phyloP scores from a whole-genome alignment of 2,329 filamentous ascomycete genomes.

The Microdochium nivale region DNA sequence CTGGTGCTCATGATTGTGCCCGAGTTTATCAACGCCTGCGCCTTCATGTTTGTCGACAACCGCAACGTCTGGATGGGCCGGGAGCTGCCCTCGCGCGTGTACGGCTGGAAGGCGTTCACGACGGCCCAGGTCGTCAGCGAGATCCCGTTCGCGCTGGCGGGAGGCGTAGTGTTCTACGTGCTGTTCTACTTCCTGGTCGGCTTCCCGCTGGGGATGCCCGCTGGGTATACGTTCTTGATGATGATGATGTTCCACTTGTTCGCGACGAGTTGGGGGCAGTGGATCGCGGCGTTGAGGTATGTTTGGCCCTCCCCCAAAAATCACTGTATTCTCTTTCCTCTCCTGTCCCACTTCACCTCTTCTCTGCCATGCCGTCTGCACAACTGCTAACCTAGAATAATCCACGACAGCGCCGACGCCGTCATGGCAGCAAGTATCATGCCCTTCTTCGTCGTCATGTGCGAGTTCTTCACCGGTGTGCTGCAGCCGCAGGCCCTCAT shows the following conservation, averaged over 20 bases:
- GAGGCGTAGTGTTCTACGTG: slow-evolving; percentile 59
- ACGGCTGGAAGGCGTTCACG: slow-evolving; percentile 69
- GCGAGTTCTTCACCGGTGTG: slow-evolving; percentile 69
- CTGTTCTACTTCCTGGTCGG: slow-evolving; percentile 73
- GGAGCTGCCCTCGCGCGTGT: slow-evolving; percentile 66
- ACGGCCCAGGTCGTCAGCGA: slow-evolving; percentile 67
- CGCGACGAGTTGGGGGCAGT: slow-evolving; percentile 69
- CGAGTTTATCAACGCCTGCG: slow-evolving; percentile 62
- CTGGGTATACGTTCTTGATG: slow-evolving; percentile 73
- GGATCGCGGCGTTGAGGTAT: slow-evolving; percentile 63
- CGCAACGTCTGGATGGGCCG: slow-evolving; percentile 65
- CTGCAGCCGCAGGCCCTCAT: slow-evolving; percentile 58
- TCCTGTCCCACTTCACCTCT: slow-evolving; percentile 63
- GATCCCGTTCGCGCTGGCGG: slow-evolving; percentile 60
- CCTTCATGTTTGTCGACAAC: slow-evolving; percentile 72
- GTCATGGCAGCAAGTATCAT: slow-evolving; percentile 33
- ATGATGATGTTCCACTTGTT: slow-evolving; percentile 70
- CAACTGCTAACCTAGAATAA: not conserved
- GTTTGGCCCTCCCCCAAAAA: slow-evolving; percentile 33
- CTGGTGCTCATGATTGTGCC: slow-evolving; percentile 58
- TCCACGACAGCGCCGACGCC: not conserved
- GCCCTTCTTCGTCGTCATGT: slow-evolving; percentile 76
- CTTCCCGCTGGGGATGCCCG: slow-evolving; percentile 62
- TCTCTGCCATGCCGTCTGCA: not conserved
- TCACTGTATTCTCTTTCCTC: no score